A percentile compares a stretch with the other conserved stretches of the same genome.
These are phyloP conservation scores for Trifolium dubium DNA, from an alignment of 306 rosid genomes.

Conservation along the genomic window DNA sequence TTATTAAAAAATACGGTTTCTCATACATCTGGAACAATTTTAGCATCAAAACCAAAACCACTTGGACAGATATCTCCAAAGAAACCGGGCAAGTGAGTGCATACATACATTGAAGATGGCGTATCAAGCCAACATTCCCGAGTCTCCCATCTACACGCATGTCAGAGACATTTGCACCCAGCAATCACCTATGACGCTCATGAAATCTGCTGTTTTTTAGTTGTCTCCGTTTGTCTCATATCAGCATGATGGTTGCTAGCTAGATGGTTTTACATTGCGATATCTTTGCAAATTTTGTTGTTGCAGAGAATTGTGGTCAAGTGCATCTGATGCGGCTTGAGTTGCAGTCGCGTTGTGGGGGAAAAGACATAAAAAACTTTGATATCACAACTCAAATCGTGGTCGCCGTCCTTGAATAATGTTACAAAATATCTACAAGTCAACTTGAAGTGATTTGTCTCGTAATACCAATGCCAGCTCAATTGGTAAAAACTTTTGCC, in stretches of 20 bases:
- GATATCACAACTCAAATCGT: background rate
- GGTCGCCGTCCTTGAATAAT: background rate
- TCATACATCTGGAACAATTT: background rate
- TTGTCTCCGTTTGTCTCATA: slow-evolving; percentile 4
- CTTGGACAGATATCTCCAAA: slow-evolving; percentile 26
- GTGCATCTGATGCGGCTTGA: background rate
- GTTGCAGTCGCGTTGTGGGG: background rate
- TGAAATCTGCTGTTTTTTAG: slow-evolving; percentile 9
- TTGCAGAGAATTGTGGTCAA: background rate
- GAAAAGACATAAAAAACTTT: background rate
- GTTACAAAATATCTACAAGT: background rate
- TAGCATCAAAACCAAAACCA: slow-evolving; percentile 14
- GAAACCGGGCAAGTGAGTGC: background rate
- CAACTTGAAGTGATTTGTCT: slow-evolving; percentile 17
- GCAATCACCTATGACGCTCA: slow-evolving; percentile 29
- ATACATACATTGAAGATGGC: background rate
- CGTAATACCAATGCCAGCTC: slow-evolving; percentile 12
- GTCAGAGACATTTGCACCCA: slow-evolving; percentile 28
- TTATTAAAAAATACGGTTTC: slow-evolving; percentile 13
- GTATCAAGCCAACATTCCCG: slow-evolving; percentile 14
- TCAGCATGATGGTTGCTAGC: background rate
- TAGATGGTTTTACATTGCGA: background rate
- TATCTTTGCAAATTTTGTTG: background rate
- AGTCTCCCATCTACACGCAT: slow-evolving; percentile 26
- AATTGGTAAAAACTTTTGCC: slow-evolving; percentile 6